A percentile compares a stretch with the other conserved stretches of the same genome.
phyloP scores from a whole-genome alignment of 352 stramenopile genomes.

The Phytopythium boreale region DNA sequence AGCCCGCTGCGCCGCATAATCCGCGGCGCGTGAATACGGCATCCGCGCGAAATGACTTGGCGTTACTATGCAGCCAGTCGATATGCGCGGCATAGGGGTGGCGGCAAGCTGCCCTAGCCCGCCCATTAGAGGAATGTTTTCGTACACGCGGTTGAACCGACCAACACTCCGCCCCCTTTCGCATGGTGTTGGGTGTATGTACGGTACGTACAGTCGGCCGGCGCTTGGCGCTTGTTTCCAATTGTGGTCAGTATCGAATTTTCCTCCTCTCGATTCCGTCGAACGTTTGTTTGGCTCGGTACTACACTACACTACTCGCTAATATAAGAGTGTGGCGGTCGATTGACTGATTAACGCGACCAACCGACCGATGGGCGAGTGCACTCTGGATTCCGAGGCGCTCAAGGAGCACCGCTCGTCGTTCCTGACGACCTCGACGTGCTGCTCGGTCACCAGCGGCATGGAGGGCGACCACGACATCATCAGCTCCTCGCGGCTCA shows the following conservation, averaged over 20 bases:
- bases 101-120: not conserved
- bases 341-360: not conserved
- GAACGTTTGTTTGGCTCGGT: not conserved
- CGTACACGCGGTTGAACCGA: conserved; percentile 3
- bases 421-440: conserved; percentile 48
- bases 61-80: not conserved
- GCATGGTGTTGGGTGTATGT: conserved; percentile 5
- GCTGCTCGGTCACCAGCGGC: conserved; percentile 34
- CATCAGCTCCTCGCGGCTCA: conserved; percentile 30
- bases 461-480: conserved; percentile 34
- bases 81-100: not conserved
- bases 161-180: conserved; percentile 1
- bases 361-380: not conserved
- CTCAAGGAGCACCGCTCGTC: conserved; percentile 42
- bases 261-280: conserved; percentile 5
- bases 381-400: conserved; percentile 7
- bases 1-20: not conserved
- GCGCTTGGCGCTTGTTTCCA: not conserved
- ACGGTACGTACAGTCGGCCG: not conserved
- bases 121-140: not conserved
- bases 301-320: not conserved
- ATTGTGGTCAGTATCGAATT: conserved; percentile 9
- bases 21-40: not conserved
- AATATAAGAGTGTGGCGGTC: no score
- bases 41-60: not conserved